phyloP scores from a whole-genome alignment of 805 yeast genomes.

The Kuraishia hungarica region DNA sequence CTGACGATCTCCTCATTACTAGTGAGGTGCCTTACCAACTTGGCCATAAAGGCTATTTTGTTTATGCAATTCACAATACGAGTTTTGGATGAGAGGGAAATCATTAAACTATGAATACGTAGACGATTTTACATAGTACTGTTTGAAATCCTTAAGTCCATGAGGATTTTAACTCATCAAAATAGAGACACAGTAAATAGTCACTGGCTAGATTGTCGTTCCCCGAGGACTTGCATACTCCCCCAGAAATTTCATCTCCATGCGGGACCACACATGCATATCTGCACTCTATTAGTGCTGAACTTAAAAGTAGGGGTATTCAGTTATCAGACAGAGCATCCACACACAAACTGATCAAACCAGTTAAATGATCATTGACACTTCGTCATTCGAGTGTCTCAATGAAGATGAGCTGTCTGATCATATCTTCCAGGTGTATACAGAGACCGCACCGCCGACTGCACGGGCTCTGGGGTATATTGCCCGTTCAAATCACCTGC shows the following conservation, averaged over 20 bases:
- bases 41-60: conserved; percentile 21
- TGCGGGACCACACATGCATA: not conserved
- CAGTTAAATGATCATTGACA: conserved; percentile 10
- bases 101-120: not conserved
- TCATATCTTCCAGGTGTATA: conserved; percentile 1
- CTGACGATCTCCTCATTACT: conserved; percentile 27
- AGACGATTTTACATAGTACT: too few species aligned
- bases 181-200: not conserved
- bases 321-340: not conserved
- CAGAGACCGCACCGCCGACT: not conserved
- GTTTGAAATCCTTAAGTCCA: too few species aligned
- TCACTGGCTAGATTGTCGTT: not conserved
- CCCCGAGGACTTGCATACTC: not conserved
- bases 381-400: not conserved
- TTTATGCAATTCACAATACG: not conserved
- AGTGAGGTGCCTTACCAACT: conserved; percentile 28
- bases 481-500: not conserved
- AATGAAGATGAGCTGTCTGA: not conserved
- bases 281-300: not conserved
- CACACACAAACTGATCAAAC: not conserved
- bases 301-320: not conserved
- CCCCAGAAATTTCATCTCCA: not conserved
- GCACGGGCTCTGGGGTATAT: not conserved
- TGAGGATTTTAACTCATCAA: not conserved
- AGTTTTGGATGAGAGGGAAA: not conserved